phyloP scores from a whole-genome alignment of 2,329 filamentous ascomycete species.

The Geosmithia flava region DNA sequence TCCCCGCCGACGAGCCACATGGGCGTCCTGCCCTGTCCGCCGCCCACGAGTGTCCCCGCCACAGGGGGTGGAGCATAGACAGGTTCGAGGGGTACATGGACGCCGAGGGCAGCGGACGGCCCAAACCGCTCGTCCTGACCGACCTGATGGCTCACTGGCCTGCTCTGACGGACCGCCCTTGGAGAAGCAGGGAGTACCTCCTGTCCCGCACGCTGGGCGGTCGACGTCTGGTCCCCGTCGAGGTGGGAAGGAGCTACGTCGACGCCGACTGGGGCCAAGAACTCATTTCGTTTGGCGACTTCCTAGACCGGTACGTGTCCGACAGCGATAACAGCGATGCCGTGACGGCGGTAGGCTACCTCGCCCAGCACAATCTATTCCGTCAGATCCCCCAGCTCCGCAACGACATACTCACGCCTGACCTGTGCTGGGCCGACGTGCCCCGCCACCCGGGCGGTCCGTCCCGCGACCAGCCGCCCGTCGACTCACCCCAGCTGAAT shows the following conservation, averaged over 20 bases:
- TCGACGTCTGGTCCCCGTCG: constrained; percentile 69
- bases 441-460: constrained; percentile 36
- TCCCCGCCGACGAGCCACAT: constrained; percentile 11
- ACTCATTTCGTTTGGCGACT: constrained; percentile 62
- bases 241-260: constrained; percentile 78
- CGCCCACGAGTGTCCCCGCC: constrained; percentile 11
- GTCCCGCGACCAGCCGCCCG: constrained; percentile 22
- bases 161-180: constrained; percentile 53
- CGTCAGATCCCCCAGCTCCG: constrained; percentile 66
- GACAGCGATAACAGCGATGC: constrained; percentile 13
- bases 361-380: constrained; percentile 86
- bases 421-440: constrained; percentile 68
- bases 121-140: constrained; percentile 56
- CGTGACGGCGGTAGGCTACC: constrained; percentile 47
- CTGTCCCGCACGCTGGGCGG: constrained; percentile 63
- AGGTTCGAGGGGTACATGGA: constrained; percentile 51
- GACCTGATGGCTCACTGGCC: constrained; percentile 59
- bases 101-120: constrained; percentile 20
- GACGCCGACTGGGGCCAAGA: constrained; percentile 76
- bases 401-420: constrained; percentile 66
- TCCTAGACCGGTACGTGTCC: constrained; percentile 51
- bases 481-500: constrained; percentile 60
- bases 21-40: constrained; percentile 12
- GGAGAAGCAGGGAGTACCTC: constrained; percentile 65
- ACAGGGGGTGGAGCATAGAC: constrained; percentile 36